Evolutionary conservation across 1,139 yeast genomes (phyloP).

Genomic region (Pichia terricola): DNA sequence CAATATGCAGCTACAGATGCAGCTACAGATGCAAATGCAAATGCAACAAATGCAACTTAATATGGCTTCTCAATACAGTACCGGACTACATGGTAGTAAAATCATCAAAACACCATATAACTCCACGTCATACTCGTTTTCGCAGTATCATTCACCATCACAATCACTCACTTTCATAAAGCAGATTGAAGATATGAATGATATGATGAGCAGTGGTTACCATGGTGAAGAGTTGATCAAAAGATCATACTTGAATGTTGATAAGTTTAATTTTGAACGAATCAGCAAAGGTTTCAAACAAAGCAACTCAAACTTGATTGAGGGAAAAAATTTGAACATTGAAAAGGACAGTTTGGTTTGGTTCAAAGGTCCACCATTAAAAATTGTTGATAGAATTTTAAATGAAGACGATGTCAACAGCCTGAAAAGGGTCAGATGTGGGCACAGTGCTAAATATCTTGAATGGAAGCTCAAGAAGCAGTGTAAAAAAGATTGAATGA

Average conservation of each 20-base stretch:
- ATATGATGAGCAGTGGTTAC: not conserved
- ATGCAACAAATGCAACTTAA: not conserved
- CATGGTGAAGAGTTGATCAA: constrained; percentile 17
- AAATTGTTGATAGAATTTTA: constrained; percentile 40
- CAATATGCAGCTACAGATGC: not conserved
- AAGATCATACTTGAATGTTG: constrained; percentile 15
- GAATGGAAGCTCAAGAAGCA: constrained; percentile 45
- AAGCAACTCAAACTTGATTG: not conserved
- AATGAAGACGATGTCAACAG: constrained; percentile 17
- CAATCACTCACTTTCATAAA: constrained; percentile 22
- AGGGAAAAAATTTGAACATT: constrained; percentile 2
- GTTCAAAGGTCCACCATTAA: constrained; percentile 74
- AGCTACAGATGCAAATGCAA: not conserved
- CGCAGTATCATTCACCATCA: constrained; percentile 23
- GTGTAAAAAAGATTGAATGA: not conserved
- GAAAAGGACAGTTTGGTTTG: constrained; percentile 39
- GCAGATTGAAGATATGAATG: constrained; percentile 10
- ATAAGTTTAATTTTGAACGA: constrained; percentile 17
- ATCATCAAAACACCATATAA: constrained; percentile 22
- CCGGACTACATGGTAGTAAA: constrained; percentile 2
- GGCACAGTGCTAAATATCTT: constrained; percentile 63
- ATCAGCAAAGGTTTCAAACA: constrained; percentile 13
- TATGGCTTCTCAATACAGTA: not conserved
- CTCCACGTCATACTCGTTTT: constrained; percentile 20
- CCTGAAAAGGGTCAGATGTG: constrained; percentile 30